Base-by-base conservation (phyloP, 768 basidiomycete genomes). In the Tulasnella sp. region DNA sequence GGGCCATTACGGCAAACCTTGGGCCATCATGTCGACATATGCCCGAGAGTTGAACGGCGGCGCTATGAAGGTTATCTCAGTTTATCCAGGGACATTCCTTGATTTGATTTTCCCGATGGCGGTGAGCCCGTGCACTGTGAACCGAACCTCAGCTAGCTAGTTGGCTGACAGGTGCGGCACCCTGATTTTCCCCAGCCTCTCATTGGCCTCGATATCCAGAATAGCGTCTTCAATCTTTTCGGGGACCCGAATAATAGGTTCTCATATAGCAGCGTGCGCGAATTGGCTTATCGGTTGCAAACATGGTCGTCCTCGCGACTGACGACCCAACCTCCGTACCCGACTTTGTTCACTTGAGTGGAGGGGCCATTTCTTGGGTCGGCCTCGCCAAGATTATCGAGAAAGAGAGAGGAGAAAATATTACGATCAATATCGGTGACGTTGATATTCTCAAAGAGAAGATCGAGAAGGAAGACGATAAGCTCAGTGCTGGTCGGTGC, bases 141-240 rank as follows among this genome's bases (percentile, higher is more conserved):
- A 42, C 7, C 42, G 4, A 14, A 42, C 12, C 12, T 9, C 42
- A 42, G 9, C 37, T 22, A 50, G 18, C 3, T 16, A 50, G 18
- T 6, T 18, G 48, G 18, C 7, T 20, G 48, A 50, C 48, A 16
- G 7, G 12, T 50, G 16, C 48, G 4, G 48, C 16, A 18, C 22
- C 48, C 1, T 42, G 42, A 8, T 42, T 20, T 20, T 22, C 20
- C 48, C 22, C 18, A 50, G 48, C 22, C 48, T 50, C 48, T 75
- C n/a, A 48, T 60, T 40, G 72, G 78, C 22, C 40, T 80, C 72
- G 78, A 74, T 41, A 80, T n/a, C n/a, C 14, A n/a, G 28, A 80
- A 72, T 72, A 7, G 44, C 41, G 44, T 50, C 41, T 72, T 41
- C 41, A 74, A 40, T 22, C 1, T 46, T 8, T 9, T 74, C 37